Evolutionary conservation across 108 stramenopile species (phyloP).

Genomic region (Fistulifera pelliculosa): DNA sequence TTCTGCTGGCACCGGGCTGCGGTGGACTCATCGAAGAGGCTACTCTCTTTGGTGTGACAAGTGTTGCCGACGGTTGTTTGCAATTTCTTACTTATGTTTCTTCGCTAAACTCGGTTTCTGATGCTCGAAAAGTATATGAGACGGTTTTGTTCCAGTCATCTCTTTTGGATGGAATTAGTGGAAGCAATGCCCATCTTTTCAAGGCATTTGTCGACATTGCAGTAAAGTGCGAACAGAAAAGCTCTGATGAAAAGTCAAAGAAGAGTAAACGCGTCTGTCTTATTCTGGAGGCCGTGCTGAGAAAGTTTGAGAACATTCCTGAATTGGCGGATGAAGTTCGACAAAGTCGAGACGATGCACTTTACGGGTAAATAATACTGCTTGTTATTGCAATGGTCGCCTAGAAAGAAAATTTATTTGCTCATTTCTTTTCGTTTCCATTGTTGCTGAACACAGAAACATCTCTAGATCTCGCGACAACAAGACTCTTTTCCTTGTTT

Average conservation of each 20-base stretch:
- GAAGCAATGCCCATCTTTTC: constrained; percentile 4
- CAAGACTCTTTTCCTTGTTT: no score
- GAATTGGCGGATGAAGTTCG: constrained; percentile 20
- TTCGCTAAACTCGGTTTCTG: constrained; percentile 11
- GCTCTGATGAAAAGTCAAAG: no score
- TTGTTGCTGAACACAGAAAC: no score
- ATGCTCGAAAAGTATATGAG: constrained; percentile 47
- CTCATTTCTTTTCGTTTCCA: no score
- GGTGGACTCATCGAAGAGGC: constrained; percentile 15
- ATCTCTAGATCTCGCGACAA: no score
- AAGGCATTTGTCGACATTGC: constrained; percentile 32
- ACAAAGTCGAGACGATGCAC: constrained; percentile 15
- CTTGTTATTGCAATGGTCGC: no score
- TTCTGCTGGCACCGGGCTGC: constrained; percentile 41
- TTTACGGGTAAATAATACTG: constrained; percentile 18
- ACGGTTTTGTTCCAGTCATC: constrained; percentile 43
- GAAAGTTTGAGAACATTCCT: constrained; percentile 29
- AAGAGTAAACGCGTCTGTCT: constrained; percentile 11
- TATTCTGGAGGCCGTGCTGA: constrained; percentile 48
- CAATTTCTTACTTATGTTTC: constrained; percentile 30
- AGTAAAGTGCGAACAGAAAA: constrained; percentile 13
- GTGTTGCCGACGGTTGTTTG: constrained; percentile 28
- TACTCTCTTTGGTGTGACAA: constrained; percentile 18
- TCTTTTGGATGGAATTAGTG: constrained; percentile 17
- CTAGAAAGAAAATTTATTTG: no score